Evolutionary conservation across 164 flowering plant genomes (phyloP).

Genomic region (Berberis thunbergii): DNA sequence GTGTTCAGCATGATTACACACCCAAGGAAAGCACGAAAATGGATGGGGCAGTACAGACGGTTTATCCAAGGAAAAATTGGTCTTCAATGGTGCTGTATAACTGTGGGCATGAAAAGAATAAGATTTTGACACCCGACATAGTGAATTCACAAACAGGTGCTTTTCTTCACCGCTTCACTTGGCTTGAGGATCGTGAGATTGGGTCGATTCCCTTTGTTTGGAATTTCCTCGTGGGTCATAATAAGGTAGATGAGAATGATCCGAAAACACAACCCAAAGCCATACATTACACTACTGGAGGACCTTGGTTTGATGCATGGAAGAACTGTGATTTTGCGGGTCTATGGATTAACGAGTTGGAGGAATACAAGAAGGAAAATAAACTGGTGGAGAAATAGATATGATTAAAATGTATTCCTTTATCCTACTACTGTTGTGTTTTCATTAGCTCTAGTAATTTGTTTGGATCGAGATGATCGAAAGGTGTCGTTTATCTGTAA

Average conservation of each 20-base stretch:
- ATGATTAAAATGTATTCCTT: too few species aligned
- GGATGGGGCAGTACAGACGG: slow-evolving; percentile 92
- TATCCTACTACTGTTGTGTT: too few species aligned
- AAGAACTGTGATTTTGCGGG: slow-evolving; percentile 86
- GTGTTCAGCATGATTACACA: slow-evolving; percentile 92
- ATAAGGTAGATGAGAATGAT: slow-evolving; percentile 58
- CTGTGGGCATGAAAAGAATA: slow-evolving; percentile 80
- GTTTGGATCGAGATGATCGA: too few species aligned
- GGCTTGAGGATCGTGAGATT: slow-evolving; percentile 84
- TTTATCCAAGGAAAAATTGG: slow-evolving; percentile 92
- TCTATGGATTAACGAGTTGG: slow-evolving; percentile 76
- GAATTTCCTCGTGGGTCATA: slow-evolving; percentile 96
- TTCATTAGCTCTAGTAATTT: too few species aligned
- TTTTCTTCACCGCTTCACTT: slow-evolving; percentile 78
- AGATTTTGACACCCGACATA: slow-evolving; percentile 55
- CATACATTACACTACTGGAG: slow-evolving; percentile 86
- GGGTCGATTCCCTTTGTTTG: slow-evolving; percentile 82
- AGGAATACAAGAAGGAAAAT: slow-evolving; percentile 20
- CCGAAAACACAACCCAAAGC: slow-evolving; percentile 59
- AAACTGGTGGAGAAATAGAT: too few species aligned
- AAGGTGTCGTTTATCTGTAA: too few species aligned
- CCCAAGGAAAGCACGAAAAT: slow-evolving; percentile 89
- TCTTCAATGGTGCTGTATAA: slow-evolving; percentile 94
- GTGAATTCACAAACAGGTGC: slow-evolving; percentile 80
- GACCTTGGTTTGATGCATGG: slow-evolving; percentile 95